Evolutionary conservation across 305 asterid species (phyloP).

Genomic region (Solanum hybrid): DNA sequence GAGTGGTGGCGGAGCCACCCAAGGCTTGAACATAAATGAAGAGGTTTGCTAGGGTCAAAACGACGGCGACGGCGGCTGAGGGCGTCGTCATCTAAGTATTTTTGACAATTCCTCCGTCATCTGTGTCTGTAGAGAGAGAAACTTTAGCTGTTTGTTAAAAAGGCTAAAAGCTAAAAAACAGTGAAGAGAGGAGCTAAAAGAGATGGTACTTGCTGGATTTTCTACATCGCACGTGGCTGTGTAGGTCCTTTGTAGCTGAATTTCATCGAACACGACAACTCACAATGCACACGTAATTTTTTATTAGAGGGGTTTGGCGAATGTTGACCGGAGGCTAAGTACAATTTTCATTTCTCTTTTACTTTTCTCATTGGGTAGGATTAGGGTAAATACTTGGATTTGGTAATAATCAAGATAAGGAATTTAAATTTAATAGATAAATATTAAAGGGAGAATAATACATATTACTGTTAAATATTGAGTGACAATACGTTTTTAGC

Average conservation of each 20-base stretch:
- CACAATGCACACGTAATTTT: not conserved
- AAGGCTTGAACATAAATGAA: constrained; percentile 27
- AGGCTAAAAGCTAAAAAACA: not conserved
- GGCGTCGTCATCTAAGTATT: constrained; percentile 43
- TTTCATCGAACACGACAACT: not conserved
- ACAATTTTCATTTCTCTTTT: not conserved
- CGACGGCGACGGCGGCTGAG: constrained; percentile 15
- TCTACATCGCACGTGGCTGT: not conserved
- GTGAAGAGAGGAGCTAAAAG: not conserved
- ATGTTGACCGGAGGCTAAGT: not conserved
- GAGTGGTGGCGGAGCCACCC: constrained; percentile 69
- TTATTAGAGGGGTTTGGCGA: not conserved
- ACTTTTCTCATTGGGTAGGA: not conserved
- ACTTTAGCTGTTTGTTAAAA: not conserved
- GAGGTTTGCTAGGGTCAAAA: constrained; percentile 6
- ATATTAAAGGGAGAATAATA: not conserved
- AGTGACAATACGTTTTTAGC: not conserved
- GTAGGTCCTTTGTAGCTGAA: constrained; percentile 1
- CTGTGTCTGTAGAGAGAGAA: not conserved
- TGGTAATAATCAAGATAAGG: not conserved
- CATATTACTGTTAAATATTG: not conserved
- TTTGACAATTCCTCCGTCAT: constrained; percentile 11
- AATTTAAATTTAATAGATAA: not conserved
- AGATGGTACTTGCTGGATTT: not conserved
- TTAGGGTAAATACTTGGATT: not conserved